Evolutionary conservation across 2,329 filamentous ascomycete species (phyloP), one percentile per base, ranked within the genome.

Genomic region (Pseudocercospora ulei): DNA sequence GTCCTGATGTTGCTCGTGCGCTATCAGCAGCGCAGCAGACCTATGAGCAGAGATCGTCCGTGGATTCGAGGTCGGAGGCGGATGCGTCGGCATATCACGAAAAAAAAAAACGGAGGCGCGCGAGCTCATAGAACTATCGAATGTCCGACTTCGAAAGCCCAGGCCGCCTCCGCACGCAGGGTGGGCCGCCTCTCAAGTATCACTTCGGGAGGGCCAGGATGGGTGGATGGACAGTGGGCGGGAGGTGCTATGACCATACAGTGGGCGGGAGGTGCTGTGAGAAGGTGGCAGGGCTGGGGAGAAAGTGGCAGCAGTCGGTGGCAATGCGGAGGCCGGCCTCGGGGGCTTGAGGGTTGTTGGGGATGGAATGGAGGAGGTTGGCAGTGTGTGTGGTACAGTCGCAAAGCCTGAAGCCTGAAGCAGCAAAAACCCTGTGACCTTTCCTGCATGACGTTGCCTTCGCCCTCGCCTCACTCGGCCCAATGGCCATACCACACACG

Each of bases 1-100:
- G 34, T 34, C 43, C 12, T 46, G 36, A 14, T 41, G 36, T 25
- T 49, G 44, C 13, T 29, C 18, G 12, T 39, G 35, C 7, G 47
- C 27, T 28, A 49, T 49, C 31, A 49, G 38, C 22, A 44, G 47
- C 31, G 47, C 43, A 17, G 44, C 39, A 14, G 47, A 49, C 34
- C 45, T 44, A 34, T 45, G 47, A 43, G 47, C 44, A 35, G 44
- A 47, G 14, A 47, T 46, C 31, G 30, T 38, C 7, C 18, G 34
- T 22, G 13, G 34, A 5, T 41, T 28, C 22, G 39, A 22, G 16
- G 31, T 23, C 17, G 23, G 14, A 25, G 14, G 34, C 34, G 34
- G 14, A n/a, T 33, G 5, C 4, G 11, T 20, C 30, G 30, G 30
- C 30, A 33, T 33, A 5, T 33, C 30, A 33, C 18, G 3, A 12